Percentiles rank a stretch among this genome's conserved stretches.
Conservation (phyloP, 2,329 filamentous ascomycete species). For the Ophiostoma ulmi region DNA sequence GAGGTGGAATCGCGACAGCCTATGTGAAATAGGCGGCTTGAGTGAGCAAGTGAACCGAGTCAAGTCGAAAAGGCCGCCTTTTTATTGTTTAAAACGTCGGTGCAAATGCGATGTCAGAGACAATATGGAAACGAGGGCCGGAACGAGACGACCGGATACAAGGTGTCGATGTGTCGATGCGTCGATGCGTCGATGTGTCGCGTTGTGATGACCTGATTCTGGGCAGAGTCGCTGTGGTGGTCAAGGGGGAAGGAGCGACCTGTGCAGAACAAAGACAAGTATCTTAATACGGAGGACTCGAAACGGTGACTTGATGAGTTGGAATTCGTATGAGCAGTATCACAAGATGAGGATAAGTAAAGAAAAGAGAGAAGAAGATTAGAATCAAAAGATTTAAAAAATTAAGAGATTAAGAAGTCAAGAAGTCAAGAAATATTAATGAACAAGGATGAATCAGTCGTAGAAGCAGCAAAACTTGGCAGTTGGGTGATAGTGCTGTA, state of each 20-base stretch:
- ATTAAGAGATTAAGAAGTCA: neutral
- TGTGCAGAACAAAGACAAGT: neutral
- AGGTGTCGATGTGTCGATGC: neutral
- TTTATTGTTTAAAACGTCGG: neutral
- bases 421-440: neutral
- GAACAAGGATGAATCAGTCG: neutral
- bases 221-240: neutral
- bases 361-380: neutral
- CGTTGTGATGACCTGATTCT: conserved; percentile 13
- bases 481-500: neutral
- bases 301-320: neutral
- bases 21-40: neutral
- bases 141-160: neutral
- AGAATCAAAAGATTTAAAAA: neutral
- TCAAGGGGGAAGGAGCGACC: neutral
- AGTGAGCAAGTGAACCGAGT: neutral
- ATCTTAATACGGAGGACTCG: neutral
- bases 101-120: neutral
- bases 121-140: neutral
- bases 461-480: too few relatives aligned
- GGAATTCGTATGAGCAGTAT: neutral
- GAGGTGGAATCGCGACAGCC: conserved; percentile 5
- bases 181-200: too few relatives aligned
- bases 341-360: neutral
- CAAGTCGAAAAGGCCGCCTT: neutral